Evolutionary conservation across 768 basidiomycete genomes (phyloP).

Genomic region (Suillus discolor): DNA sequence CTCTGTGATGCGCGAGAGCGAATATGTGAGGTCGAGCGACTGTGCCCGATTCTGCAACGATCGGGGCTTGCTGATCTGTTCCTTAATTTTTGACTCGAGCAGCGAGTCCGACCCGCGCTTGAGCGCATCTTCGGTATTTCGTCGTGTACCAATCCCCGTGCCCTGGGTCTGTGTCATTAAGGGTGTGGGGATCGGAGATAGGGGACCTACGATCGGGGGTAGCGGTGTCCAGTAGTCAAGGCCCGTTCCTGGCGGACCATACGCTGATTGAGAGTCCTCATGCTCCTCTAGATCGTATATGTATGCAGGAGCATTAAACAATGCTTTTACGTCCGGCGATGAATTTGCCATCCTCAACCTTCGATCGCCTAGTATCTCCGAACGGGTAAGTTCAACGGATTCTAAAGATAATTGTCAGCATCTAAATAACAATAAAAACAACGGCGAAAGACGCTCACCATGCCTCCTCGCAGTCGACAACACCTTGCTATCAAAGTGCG

Average conservation of each 20-base stretch:
- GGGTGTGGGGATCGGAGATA: conserved; percentile 10
- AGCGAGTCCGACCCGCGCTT: conserved; percentile 86
- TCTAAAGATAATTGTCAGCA: conserved; percentile 43
- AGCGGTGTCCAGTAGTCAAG: conserved; percentile 79
- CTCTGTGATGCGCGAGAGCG: conserved; percentile 81
- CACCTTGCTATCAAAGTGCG: conserved; percentile 95
- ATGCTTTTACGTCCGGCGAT: conserved; percentile 92
- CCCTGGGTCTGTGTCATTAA: conserved; percentile 45
- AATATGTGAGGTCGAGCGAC: conserved; percentile 84
- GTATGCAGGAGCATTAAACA: conserved; percentile 87
- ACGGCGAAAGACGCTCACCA: conserved; percentile 44
- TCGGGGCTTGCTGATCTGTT: conserved; percentile 73
- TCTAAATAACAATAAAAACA: conserved; percentile 34
- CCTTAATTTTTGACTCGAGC: conserved; percentile 82
- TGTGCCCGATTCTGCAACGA: conserved; percentile 87
- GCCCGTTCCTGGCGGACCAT: conserved; percentile 49
- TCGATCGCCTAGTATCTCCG: conserved; percentile 69
- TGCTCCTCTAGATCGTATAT: conserved; percentile 79
- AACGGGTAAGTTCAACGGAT: conserved; percentile 74
- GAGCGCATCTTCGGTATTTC: conserved; percentile 72
- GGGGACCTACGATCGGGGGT: conserved; percentile 66
- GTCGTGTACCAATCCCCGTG: conserved; percentile 66
- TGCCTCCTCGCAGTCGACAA: conserved; percentile 76
- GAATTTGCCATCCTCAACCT: conserved; percentile 84
- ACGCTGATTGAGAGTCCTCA: conserved; percentile 63